These are phyloP conservation scores for Calocera viscosa DNA, from an alignment of 768 basidiomycete species.

Conservation along the genomic window DNA sequence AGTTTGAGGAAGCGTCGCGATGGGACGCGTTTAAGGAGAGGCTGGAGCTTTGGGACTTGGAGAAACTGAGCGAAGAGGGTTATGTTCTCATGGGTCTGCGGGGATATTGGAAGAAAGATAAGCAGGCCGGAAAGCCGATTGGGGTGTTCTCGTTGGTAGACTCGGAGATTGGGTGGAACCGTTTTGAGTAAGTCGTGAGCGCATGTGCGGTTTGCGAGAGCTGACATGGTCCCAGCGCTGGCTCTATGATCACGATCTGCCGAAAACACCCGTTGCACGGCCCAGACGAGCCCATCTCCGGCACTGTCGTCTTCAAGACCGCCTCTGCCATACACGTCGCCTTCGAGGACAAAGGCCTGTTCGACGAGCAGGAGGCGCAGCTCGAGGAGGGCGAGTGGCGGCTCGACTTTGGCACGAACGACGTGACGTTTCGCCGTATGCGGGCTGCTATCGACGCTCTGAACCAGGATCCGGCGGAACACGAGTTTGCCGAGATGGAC, in stretches of 20 bases:
- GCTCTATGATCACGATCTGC: slow-evolving; percentile 51
- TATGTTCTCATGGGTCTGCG: slow-evolving; percentile 54
- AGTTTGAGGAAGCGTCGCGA: slow-evolving; percentile 52
- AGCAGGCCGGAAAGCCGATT: slow-evolving; percentile 50
- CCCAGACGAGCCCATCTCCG: slow-evolving; percentile 40
- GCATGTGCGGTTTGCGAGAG: slow-evolving; percentile 9
- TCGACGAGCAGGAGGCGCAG: slow-evolving; percentile 21
- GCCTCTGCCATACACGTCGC: slow-evolving; percentile 44
- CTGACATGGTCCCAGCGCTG: slow-evolving; percentile 38
- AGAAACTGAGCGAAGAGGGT: slow-evolving; percentile 51
- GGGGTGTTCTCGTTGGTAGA: slow-evolving; percentile 49
- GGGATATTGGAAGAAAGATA: slow-evolving; percentile 57
- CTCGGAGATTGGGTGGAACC: slow-evolving; percentile 58
- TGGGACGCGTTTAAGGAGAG: slow-evolving; percentile 49
- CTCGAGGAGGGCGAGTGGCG: slow-evolving; percentile 40
- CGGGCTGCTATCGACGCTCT: slow-evolving; percentile 48
- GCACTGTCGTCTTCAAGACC: slow-evolving; percentile 41
- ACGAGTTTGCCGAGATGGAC: slow-evolving; percentile 18
- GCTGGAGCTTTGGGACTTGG: slow-evolving; percentile 52
- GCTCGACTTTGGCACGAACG: slow-evolving; percentile 59
- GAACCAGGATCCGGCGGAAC: slow-evolving; percentile 38
- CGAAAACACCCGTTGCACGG: slow-evolving; percentile 45
- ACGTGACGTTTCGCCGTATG: slow-evolving; percentile 58
- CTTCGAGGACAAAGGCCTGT: slow-evolving; percentile 38
- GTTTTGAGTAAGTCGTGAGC: slow-evolving; percentile 47